Evolutionary conservation across 495 filamentous ascomycete species (phyloP), one percentile per base, ranked within the genome.

Genomic region (Oidiodendron maius): DNA sequence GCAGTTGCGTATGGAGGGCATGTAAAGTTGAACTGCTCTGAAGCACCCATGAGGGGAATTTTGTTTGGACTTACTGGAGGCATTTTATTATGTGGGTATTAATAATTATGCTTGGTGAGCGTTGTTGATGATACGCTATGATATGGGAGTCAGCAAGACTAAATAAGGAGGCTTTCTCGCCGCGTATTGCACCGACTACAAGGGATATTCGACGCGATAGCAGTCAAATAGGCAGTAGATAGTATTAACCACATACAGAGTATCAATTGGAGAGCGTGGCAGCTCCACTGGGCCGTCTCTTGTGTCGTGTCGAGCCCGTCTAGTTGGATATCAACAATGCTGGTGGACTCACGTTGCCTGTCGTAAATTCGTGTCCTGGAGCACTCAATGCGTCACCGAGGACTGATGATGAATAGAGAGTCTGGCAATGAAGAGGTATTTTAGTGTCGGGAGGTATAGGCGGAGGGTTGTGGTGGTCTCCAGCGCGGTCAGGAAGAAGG

Each of bases 21-120:
- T 37, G 4, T 8, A n/a, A 4, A n/a, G n/a, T n/a, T n/a, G n/a
- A n/a, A n/a, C n/a, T n/a, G n/a, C n/a, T n/a, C n/a, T 37, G 35
- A 13, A 17, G n/a, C 35, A 15, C n/a, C 4, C 13, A 41, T 16
- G 36, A 40, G 26, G 17, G 41, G 23, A 40, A 16, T 20, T 36
- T 12, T 18, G 47, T 13, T 43, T 17, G 16, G 1, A 73, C 74
- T 71, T 71, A 77, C 74, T 41, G 64, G 64, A 68, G 73, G 73
- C 74, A 77, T 77, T 36, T 72, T 38, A 30, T 45, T 45, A 12
- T 50, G 11, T 13, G 24, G 5, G 47, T 50, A 57, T 57, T 61
- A 60, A 50, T 53, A 15, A 54, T 60, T 57, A 57, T 6, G 12
- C 15, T 34, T 51, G 28, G 10, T 25, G 40, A 48, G 34, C 21